Evolutionary conservation across 2,329 filamentous ascomycete species (phyloP).

Genomic region (Diaporthe nobilis): DNA sequence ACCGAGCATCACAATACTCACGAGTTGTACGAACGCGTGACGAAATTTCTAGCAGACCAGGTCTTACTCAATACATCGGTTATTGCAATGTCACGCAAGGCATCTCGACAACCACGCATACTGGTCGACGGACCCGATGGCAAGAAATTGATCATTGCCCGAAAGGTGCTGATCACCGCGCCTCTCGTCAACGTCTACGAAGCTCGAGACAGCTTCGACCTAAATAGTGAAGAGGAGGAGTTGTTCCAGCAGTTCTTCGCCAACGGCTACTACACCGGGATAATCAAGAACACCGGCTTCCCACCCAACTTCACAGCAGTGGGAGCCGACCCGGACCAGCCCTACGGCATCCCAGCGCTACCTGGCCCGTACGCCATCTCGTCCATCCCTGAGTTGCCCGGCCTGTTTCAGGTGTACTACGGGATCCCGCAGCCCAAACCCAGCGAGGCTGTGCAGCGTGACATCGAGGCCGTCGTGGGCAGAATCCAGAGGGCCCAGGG

Average conservation of each 20-base stretch:
- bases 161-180: background rate
- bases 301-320: background rate
- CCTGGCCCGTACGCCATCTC: background rate
- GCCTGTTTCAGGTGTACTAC: background rate
- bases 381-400: background rate
- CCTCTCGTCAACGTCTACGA: background rate
- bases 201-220: background rate
- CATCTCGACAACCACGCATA: background rate
- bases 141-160: background rate
- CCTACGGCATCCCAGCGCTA: background rate
- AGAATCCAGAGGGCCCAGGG: background rate
- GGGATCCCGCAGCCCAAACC: background rate
- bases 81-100: background rate
- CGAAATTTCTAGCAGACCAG: background rate
- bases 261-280: background rate
- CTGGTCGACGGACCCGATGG: background rate
- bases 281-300: background rate
- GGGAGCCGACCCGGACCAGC: background rate
- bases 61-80: background rate
- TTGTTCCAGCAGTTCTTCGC: background rate
- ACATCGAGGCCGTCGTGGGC: background rate
- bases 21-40: background rate
- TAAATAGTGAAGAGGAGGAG: background rate
- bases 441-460: background rate
- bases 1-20: background rate